Evolutionary conservation across 2,329 filamentous ascomycete genomes (phyloP).

Genomic region (Sarocladium brachiariae): DNA sequence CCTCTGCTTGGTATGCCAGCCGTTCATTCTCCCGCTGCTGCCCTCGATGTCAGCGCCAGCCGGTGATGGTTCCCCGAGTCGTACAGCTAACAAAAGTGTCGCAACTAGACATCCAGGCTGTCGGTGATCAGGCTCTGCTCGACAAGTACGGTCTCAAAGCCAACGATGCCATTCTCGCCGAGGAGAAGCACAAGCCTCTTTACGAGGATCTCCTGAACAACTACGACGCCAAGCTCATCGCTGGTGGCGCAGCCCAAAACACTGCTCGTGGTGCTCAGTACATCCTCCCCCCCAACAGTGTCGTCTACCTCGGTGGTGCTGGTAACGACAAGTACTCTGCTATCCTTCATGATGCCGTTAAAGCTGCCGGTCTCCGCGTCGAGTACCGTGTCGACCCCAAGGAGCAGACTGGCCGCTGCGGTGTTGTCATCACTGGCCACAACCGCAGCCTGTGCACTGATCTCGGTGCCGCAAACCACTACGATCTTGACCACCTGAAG

Average conservation of each 20-base stretch:
- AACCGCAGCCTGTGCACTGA: constrained; percentile 93
- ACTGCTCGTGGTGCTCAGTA: constrained; percentile 95
- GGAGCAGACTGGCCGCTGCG: constrained; percentile 85
- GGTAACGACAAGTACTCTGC: constrained; percentile 95
- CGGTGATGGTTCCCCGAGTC: neutral
- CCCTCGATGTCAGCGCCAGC: neutral
- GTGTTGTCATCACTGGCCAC: constrained; percentile 93
- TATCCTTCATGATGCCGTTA: constrained; percentile 78
- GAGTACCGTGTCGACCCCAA: constrained; percentile 89
- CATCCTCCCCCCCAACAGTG: constrained; percentile 81
- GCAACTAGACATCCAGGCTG: constrained; percentile 75
- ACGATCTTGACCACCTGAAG: constrained; percentile 91
- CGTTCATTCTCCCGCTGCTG: neutral
- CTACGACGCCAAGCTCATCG: constrained; percentile 88
- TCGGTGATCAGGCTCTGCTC: constrained; percentile 75
- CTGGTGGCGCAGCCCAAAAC: constrained; percentile 95
- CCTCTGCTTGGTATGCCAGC: constrained; percentile 73
- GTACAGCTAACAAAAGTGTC: constrained; percentile 7
- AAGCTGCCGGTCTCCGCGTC: constrained; percentile 80
- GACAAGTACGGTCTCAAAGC: constrained; percentile 90
- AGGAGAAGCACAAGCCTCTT: constrained; percentile 80
- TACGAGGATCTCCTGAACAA: constrained; percentile 93
- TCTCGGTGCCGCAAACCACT: constrained; percentile 92
- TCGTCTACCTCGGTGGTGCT: constrained; percentile 89
- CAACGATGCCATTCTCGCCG: constrained; percentile 96